phyloP scores from a whole-genome alignment of 2,329 filamentous ascomycete genomes.

The Aspergillus pseudoglaucus region DNA sequence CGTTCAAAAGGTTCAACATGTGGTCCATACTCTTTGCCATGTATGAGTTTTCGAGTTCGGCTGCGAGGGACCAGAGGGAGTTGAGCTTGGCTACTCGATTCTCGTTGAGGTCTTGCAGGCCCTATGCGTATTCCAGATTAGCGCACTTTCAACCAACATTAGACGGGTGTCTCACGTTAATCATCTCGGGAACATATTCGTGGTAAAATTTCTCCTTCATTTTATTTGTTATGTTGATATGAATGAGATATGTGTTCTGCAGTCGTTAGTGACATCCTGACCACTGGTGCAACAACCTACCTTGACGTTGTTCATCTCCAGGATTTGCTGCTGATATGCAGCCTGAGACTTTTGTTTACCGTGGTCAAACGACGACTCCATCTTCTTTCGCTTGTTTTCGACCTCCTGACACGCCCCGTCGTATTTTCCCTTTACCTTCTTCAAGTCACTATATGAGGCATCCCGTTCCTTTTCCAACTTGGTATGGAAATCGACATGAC shows the following conservation, averaged over 20 bases:
- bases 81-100: slow-evolving; percentile 81
- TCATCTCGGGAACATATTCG: slow-evolving; percentile 87
- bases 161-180: slow-evolving; percentile 60
- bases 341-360: slow-evolving; percentile 82
- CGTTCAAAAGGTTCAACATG: slow-evolving; percentile 65
- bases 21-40: slow-evolving; percentile 66
- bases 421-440: slow-evolving; percentile 89
- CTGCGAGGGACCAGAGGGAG: slow-evolving; percentile 73
- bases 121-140: slow-evolving; percentile 28
- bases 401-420: slow-evolving; percentile 90
- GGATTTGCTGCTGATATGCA: slow-evolving; percentile 83
- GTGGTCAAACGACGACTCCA: slow-evolving; percentile 82
- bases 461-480: slow-evolving; percentile 90
- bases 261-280: slow-evolving; percentile 17
- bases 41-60: slow-evolving; percentile 71
- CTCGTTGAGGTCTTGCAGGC: slow-evolving; percentile 85
- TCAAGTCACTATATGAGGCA: slow-evolving; percentile 71
- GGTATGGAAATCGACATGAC: slow-evolving; percentile 78
- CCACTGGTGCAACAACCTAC: slow-evolving; percentile 11
- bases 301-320: slow-evolving; percentile 96
- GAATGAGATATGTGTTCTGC: slow-evolving; percentile 88
- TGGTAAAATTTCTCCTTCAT: slow-evolving; percentile 97
- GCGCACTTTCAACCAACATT: neutral
- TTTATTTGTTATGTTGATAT: slow-evolving; percentile 94
- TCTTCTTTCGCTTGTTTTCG: slow-evolving; percentile 89